Evolutionary conservation across 176 grass and related monocot genomes (phyloP).

Genomic region (Carex scoparia): DNA sequence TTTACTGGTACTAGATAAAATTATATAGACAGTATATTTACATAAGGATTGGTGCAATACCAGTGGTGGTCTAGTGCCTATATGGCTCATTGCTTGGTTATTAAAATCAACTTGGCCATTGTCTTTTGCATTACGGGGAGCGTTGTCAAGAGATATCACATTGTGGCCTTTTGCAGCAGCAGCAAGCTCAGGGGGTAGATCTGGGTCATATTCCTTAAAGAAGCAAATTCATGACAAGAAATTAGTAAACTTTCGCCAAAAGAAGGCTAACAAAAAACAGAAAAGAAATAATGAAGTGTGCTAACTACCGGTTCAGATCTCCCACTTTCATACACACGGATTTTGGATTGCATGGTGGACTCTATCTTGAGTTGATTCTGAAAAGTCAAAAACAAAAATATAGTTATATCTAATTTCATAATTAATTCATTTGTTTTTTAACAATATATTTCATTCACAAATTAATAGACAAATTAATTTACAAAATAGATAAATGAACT

Average conservation of each 20-base stretch:
- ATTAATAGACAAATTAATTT: too few relatives aligned
- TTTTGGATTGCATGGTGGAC: constrained; percentile 99
- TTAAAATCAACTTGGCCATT: constrained; percentile 20
- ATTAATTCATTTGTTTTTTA: too few relatives aligned
- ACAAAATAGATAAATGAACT: too few relatives aligned
- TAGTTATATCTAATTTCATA: background rate
- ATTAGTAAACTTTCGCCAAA: background rate
- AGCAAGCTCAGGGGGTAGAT: constrained; percentile 96
- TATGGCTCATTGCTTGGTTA: background rate
- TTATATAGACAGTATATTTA: background rate
- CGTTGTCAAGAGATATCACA: background rate
- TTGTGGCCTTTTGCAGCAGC: constrained; percentile 49
- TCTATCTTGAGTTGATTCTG: constrained; percentile 85
- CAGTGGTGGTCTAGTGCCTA: constrained; percentile 16
- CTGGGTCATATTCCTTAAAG: constrained; percentile 89
- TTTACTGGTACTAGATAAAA: constrained; percentile 3
- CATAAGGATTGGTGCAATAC: background rate
- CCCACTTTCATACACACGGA: constrained; percentile 95
- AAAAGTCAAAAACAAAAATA: constrained; percentile 27
- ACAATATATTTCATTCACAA: too few relatives aligned
- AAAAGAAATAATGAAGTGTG: constrained; percentile 21
- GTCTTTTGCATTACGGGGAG: constrained; percentile 1
- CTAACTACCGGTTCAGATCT: constrained; percentile 74
- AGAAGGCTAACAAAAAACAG: background rate
- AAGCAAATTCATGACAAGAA: constrained; percentile 24